Conservation (phyloP, 2,329 filamentous ascomycete species). For the Uncinocarpus reesii region DNA sequence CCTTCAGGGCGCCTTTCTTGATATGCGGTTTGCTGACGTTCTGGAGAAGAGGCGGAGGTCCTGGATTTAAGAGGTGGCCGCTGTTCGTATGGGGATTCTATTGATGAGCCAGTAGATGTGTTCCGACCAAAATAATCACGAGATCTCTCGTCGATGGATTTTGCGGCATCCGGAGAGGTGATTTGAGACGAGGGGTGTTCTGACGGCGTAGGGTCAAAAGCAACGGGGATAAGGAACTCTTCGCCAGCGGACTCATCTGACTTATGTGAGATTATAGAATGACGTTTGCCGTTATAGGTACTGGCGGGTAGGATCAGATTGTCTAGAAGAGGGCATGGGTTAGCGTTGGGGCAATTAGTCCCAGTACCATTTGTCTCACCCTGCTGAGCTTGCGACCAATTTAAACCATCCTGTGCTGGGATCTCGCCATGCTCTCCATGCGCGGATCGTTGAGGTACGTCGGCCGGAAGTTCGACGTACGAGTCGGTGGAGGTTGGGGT, state of each 20-base stretch:
- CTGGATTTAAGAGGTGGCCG: background rate
- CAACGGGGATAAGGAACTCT: conserved; percentile 67
- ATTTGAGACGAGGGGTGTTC: conserved; percentile 47
- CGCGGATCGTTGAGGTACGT: conserved; percentile 20
- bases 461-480: conserved; percentile 47
- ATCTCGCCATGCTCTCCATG: conserved; percentile 18
- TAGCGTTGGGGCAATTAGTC: background rate
- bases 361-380: conserved; percentile 24
- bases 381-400: conserved; percentile 21
- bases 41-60: conserved; percentile 18
- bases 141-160: conserved; percentile 38
- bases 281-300: conserved; percentile 67
- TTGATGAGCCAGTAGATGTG: background rate
- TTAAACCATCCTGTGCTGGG: conserved; percentile 21
- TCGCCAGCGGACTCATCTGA: conserved; percentile 49
- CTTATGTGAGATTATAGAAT: conserved; percentile 55
- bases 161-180: conserved; percentile 27
- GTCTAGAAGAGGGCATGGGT: conserved; percentile 30
- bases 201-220: conserved; percentile 58
- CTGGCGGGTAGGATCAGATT: conserved; percentile 62
- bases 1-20: conserved; percentile 70
- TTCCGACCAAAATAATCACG: conserved; percentile 48
- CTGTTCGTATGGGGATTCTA: conserved; percentile 6
- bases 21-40: conserved; percentile 63
- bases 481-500: conserved; percentile 42